Conservation (phyloP, 192 early-diverging fungal species). For the Paraglomus brasilianum region DNA sequence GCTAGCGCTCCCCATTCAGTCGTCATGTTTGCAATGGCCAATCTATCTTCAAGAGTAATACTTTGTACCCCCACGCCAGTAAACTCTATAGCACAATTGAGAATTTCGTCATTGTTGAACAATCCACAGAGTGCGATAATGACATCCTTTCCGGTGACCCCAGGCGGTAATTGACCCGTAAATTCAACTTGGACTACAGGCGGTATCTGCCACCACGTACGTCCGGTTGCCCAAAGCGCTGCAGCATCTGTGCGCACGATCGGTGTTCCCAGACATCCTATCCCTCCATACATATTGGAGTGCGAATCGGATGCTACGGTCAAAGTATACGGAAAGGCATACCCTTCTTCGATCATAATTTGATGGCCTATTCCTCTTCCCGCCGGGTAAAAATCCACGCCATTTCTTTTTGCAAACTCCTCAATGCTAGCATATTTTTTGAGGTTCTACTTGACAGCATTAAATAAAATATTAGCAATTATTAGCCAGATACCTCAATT, state of each 20-base stretch:
- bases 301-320: conserved; percentile 98
- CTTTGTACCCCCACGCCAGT: conserved; percentile 64
- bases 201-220: conserved; percentile 99
- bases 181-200: conserved; percentile 91
- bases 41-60: conserved; percentile 83
- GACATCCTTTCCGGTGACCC: conserved; percentile 96
- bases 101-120: conserved; percentile 92
- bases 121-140: conserved; percentile 92
- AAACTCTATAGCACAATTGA: conserved; percentile 98
- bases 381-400: conserved; percentile 91
- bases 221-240: conserved; percentile 95
- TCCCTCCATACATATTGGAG: conserved; percentile 99
- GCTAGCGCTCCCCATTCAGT: conserved; percentile 99
- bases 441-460: conserved; percentile 59
- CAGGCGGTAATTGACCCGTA: conserved; percentile 68
- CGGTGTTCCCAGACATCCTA: conserved; percentile 93
- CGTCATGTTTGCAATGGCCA: conserved; percentile 99
- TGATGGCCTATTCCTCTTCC: conserved; percentile 98
- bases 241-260: conserved; percentile 98
- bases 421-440: conserved; percentile 85
- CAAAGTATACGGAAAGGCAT: conserved; percentile 90
- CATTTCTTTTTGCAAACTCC: conserved; percentile 76
- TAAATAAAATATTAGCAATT: conserved; percentile 15
- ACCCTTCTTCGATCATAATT: conserved; percentile 96
- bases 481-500: neutral